Evolutionary conservation across 2,329 filamentous ascomycete species (phyloP).

Genomic region (Phyllosticta paracitricarpa): DNA sequence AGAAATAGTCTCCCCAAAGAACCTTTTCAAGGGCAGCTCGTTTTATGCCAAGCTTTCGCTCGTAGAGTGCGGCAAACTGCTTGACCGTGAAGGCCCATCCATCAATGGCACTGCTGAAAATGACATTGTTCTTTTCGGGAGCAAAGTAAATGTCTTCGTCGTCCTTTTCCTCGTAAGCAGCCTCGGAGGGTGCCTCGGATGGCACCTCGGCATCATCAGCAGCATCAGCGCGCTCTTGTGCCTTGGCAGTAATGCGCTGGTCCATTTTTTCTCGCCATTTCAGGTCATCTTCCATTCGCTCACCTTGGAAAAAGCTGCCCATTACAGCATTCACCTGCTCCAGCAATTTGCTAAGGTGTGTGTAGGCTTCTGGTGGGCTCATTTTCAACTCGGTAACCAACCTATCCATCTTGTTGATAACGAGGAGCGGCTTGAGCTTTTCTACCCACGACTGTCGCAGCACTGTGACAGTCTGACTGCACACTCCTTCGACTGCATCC

Average conservation of each 20-base stretch:
- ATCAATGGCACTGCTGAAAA: conserved; percentile 94
- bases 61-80: conserved; percentile 87
- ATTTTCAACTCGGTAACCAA: conserved; percentile 90
- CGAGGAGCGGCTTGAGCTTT: conserved; percentile 84
- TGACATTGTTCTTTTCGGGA: conserved; percentile 97
- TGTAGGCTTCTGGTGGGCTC: conserved; percentile 80
- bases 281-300: conserved; percentile 96
- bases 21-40: conserved; percentile 80
- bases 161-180: conserved; percentile 75
- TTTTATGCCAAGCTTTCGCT: conserved; percentile 95
- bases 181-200: conserved; percentile 37
- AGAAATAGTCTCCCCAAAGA: conserved; percentile 91
- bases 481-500: conserved; percentile 94
- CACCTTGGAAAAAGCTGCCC: conserved; percentile 94
- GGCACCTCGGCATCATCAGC: conserved; percentile 37
- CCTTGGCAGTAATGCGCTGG: conserved; percentile 66
- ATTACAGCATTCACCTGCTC: conserved; percentile 97
- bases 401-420: conserved; percentile 98
- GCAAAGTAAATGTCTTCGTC: conserved; percentile 98
- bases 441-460: conserved; percentile 91
- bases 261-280: conserved; percentile 93
- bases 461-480: conserved; percentile 96
- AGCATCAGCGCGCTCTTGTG: conserved; percentile 39
- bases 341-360: conserved; percentile 76
- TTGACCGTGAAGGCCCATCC: conserved; percentile 98